A percentile compares a stretch with the other conserved stretches of the same genome.
phyloP scores from a whole-genome alignment of 306 rosid genomes.

The Luffa aegyptiaca region DNA sequence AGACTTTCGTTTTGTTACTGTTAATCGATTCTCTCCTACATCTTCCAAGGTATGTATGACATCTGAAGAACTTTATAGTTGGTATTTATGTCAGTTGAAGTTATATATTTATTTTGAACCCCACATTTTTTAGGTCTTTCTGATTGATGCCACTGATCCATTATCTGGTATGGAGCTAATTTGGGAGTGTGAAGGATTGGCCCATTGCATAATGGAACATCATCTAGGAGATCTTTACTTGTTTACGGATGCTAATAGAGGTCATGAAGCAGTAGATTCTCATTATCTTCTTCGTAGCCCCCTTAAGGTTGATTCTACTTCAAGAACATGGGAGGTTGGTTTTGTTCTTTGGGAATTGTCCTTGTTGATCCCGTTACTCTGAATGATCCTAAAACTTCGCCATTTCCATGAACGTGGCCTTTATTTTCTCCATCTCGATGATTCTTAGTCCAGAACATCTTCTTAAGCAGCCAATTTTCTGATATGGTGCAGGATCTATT shows the following conservation, averaged over 20 bases:
- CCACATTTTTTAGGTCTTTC: constrained; percentile 69
- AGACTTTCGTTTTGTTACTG: constrained; percentile 72
- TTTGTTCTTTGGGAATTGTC: neutral
- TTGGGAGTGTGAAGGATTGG: constrained; percentile 72
- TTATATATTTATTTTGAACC: constrained; percentile 24
- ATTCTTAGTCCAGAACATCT: neutral
- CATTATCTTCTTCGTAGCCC: constrained; percentile 74
- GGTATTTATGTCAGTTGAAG: neutral
- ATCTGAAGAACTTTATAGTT: constrained; percentile 6
- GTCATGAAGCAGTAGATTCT: constrained; percentile 41
- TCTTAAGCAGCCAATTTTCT: neutral
- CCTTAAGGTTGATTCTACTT: constrained; percentile 24
- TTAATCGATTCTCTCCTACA: constrained; percentile 44
- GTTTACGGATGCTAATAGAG: constrained; percentile 77
- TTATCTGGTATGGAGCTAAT: constrained; percentile 63
- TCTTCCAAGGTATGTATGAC: constrained; percentile 80
- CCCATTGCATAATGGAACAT: constrained; percentile 82
- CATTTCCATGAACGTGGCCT: neutral
- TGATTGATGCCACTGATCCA: constrained; percentile 90
- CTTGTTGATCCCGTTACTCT: neutral
- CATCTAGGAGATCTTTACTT: constrained; percentile 66
- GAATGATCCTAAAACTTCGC: neutral
- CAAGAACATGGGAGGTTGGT: constrained; percentile 86
- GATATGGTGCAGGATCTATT: constrained; percentile 54
- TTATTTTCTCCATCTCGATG: neutral